A percentile compares a stretch with the other conserved stretches of the same genome.
These are phyloP conservation scores for Eutypella sp. DNA, from an alignment of 2,329 filamentous ascomycete species.

Conservation along the genomic window DNA sequence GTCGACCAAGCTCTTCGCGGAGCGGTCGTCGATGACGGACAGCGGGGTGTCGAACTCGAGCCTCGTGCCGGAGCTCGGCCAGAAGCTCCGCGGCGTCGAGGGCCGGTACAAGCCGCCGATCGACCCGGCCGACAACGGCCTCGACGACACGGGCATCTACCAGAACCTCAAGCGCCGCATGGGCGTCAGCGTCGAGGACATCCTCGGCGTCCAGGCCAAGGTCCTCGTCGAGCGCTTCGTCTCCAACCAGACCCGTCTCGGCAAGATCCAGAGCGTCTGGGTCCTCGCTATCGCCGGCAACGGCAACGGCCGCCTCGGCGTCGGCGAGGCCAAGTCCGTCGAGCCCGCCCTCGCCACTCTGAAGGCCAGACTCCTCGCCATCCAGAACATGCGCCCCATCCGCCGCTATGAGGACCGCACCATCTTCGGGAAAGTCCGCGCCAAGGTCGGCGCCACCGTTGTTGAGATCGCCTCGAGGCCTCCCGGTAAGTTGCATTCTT, in stretches of 20 bases:
- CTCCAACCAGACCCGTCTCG: slow-evolving; percentile 90
- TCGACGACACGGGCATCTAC: slow-evolving; percentile 47
- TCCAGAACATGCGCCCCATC: slow-evolving; percentile 91
- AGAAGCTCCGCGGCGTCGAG: slow-evolving; percentile 47
- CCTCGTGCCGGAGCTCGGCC: slow-evolving; percentile 44
- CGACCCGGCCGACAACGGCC: slow-evolving; percentile 45
- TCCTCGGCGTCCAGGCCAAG: slow-evolving; percentile 60
- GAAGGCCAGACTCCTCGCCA: slow-evolving; percentile 75
- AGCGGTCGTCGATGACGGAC: slow-evolving; percentile 32
- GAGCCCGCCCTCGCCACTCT: slow-evolving; percentile 62
- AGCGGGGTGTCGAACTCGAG: slow-evolving; percentile 34
- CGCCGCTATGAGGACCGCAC: slow-evolving; percentile 87
- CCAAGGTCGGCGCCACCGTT: slow-evolving; percentile 83
- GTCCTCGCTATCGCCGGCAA: slow-evolving; percentile 81
- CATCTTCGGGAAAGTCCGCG: slow-evolving; percentile 77
- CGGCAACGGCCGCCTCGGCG: slow-evolving; percentile 74
- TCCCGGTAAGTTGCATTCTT: slow-evolving; percentile 61
- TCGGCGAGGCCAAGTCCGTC: slow-evolving; percentile 85
- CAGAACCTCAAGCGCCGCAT: slow-evolving; percentile 50
- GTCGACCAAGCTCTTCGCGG: slow-evolving; percentile 21
- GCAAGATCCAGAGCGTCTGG: slow-evolving; percentile 79
- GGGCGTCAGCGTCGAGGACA: slow-evolving; percentile 47
- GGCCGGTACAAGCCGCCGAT: slow-evolving; percentile 44
- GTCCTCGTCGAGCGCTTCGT: slow-evolving; percentile 69
- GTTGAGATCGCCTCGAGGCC: slow-evolving; percentile 78